Evolutionary conservation across 352 stramenopile species (phyloP), one percentile per base, ranked within the genome.

Genomic region (Albugo candida): DNA sequence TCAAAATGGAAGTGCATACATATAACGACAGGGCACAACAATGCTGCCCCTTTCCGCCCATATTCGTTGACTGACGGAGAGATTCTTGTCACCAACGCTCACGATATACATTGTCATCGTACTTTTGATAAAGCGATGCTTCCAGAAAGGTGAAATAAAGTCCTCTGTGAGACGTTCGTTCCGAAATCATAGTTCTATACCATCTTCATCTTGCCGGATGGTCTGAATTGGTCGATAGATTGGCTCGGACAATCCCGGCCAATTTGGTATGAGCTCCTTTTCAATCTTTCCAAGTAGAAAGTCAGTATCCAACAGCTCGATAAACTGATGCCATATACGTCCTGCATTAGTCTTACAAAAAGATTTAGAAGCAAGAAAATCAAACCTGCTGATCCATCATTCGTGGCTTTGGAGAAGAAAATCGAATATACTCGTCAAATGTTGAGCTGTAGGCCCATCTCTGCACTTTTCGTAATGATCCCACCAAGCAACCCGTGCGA

Each of bases 361-460:
- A 11, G 11, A 36, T 64, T 24, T 51, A 34, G 18, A 53, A 53
- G 2, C 10, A 8, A 14, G 1, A 27, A 12, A 2, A 8, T 36
- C 37, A 12, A 41, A 88, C 72, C 61, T 87, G 73, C 51, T 92
- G 76, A 61, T 89, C 76, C 71, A 85, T 84, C 67, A 92, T 85
- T 24, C 79, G 72, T 10, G 73, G 70, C 52, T 92, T 92, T 11
- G 79, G 79, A 5, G 67, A 62, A 5, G 79, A 88, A 52, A 87
- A 87, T 39, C 76, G 71, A 36, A 86, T 83, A 62, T 89, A 89
- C 54, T 89, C 76, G 55, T 86, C 70, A 41, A 86, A 83, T 40
- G 83, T 83, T 31, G 71, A 83, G 53, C 71, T 82, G 48, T 83
- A 82, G 14, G 69, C 73, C 76, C 76, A 89, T 48, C 70, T 67